Base-by-base conservation (phyloP, 2,329 filamentous ascomycete species). In the Aureobasidium leucospermi region DNA sequence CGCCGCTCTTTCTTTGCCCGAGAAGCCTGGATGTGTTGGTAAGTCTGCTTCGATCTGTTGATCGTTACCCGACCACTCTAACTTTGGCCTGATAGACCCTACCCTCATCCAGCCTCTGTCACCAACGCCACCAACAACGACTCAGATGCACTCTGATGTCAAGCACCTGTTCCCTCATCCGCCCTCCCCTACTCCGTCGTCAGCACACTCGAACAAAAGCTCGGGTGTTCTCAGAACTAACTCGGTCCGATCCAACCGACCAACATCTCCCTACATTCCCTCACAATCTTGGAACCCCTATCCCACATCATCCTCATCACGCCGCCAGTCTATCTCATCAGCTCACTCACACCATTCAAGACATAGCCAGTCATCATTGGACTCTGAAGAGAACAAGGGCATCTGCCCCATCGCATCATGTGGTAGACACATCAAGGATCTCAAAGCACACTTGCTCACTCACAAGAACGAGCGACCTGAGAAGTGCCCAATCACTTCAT, bases 381-480 rank as follows among this genome's bases (percentile, higher is more conserved):
- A 68, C 15, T 70, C 69, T 8, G 69, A 71, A 15, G 71, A 72
- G 41, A 87, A 86, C 68, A 87, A 87, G 68, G 82, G 82, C 36
- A 81, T 88, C 63, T 96, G 90, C 78, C 88, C 89, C 1, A 86
- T 91, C 69, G 85, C 88, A 6, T 90, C 93, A 60, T 96, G 91
- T 68, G 90, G 90, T 64, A 86, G 88, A 68, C 81, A 86, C 60
- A 95, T 95, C 81, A 95, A 95, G 76, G 91, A 96, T 69, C 78
- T 96, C 64, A 93, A 93, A 75, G 91, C 92, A 8, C 92, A 96
- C 74, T 93, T 95, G 88, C 83, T 96, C 71, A 96, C 92, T 0
- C 92, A 96, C 73, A 89, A 94, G 74, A 88, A 85, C 61, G 90
- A 96, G 76, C 82, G 92, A 28, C 92, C 92, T 0, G 91, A 96